Evolutionary conservation across 306 rosid species (phyloP).

Genomic region (Rosa persica): DNA sequence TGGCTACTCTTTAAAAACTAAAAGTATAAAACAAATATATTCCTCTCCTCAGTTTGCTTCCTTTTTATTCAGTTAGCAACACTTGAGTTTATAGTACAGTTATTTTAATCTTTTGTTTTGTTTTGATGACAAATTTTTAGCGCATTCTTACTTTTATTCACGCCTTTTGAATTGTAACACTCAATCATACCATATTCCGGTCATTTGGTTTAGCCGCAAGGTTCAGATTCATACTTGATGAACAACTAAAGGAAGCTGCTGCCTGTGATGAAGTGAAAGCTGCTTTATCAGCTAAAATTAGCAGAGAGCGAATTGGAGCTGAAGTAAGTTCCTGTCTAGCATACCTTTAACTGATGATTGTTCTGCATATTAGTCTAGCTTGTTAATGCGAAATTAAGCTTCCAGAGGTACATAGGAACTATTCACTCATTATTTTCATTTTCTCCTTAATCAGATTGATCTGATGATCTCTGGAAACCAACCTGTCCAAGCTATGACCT

Average conservation of each 20-base stretch:
- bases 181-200: neutral
- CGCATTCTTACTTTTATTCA: neutral
- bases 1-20: neutral
- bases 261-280: conserved; percentile 74
- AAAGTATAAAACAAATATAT: neutral
- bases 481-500: conserved; percentile 78
- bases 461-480: conserved; percentile 84
- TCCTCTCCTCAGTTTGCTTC: neutral
- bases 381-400: conserved; percentile 12
- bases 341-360: conserved; percentile 19
- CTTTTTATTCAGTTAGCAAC: neutral
- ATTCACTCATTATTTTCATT: neutral
- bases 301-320: conserved; percentile 87
- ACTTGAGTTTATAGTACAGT: neutral
- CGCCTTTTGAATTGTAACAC: neutral
- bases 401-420: neutral
- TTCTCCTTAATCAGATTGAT: conserved; percentile 53
- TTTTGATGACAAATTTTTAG: neutral
- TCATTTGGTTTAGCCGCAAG: conserved; percentile 64
- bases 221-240: conserved; percentile 71
- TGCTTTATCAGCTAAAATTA: conserved; percentile 84
- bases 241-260: conserved; percentile 83
- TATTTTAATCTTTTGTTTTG: neutral
- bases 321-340: conserved; percentile 49
- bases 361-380: conserved; percentile 15